These are phyloP conservation scores for Epichloe elymi DNA, from an alignment of 2,329 filamentous ascomycete genomes.

Conservation along the genomic window DNA sequence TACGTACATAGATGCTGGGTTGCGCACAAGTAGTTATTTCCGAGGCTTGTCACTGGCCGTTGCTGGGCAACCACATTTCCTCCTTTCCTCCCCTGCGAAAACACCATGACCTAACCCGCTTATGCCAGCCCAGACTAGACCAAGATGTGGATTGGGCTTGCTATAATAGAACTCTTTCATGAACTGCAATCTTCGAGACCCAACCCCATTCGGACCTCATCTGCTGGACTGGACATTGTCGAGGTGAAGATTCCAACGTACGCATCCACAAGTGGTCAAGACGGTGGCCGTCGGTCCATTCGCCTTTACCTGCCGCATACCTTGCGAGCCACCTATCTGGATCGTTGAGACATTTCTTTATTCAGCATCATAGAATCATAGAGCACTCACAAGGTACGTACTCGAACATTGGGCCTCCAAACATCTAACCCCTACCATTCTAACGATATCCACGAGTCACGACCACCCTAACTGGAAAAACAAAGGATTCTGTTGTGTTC, in stretches of 20 bases:
- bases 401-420: no score
- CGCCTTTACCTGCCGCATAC: slow-evolving; percentile 2
- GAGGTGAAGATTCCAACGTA: not conserved
- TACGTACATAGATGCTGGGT: no score
- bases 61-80: slow-evolving; percentile 15
- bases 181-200: not conserved
- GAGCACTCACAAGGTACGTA: not conserved
- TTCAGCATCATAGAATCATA: not conserved
- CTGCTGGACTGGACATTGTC: not conserved
- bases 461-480: not conserved
- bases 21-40: no score
- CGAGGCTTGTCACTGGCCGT: slow-evolving; percentile 7
- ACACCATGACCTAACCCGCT: not conserved
- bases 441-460: not conserved
- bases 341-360: not conserved
- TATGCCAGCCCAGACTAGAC: not conserved
- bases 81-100: slow-evolving; percentile 9
- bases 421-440: not conserved
- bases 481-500: not conserved
- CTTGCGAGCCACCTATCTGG: not conserved
- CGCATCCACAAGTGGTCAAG: not conserved
- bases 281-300: not conserved
- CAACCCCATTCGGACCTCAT: not conserved
- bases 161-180: not conserved
- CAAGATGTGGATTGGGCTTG: no score